Evolutionary conservation across 2,329 filamentous ascomycete species (phyloP).

Genomic region (Dothideomycetes sp.): DNA sequence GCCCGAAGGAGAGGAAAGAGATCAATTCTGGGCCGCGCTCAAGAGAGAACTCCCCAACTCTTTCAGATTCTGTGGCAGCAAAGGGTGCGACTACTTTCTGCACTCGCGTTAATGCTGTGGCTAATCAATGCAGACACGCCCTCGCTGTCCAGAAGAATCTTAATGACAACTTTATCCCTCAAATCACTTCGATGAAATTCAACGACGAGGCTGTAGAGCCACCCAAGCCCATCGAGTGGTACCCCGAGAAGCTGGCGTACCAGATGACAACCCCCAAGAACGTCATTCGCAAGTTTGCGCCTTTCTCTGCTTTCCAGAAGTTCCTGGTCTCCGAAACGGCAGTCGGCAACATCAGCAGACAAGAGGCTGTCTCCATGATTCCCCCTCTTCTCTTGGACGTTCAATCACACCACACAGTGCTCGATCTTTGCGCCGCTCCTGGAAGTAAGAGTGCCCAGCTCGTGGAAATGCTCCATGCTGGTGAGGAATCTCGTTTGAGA

Average conservation of each 20-base stretch:
- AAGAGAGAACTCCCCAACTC: conserved; percentile 86
- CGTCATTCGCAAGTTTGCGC: conserved; percentile 82
- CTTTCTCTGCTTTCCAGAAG: conserved; percentile 92
- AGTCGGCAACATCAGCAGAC: conserved; percentile 92
- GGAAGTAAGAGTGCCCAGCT: conserved; percentile 95
- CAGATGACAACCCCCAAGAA: conserved; percentile 98
- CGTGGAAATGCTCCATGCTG: conserved; percentile 84
- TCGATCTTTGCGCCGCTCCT: conserved; percentile 93
- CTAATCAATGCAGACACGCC: conserved; percentile 55
- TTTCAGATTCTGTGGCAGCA: conserved; percentile 93
- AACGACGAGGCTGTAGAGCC: conserved; percentile 76
- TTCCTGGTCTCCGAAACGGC: conserved; percentile 96
- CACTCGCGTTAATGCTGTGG: neutral
- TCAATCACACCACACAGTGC: conserved; percentile 77
- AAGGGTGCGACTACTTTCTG: conserved; percentile 49
- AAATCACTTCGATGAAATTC: conserved; percentile 73
- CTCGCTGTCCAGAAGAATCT: conserved; percentile 81
- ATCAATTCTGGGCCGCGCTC: conserved; percentile 74
- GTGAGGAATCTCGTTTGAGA: conserved; percentile 77
- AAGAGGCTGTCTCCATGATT: conserved; percentile 99
- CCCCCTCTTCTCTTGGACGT: conserved; percentile 89
- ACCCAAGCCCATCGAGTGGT: conserved; percentile 77
- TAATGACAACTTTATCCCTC: conserved; percentile 77
- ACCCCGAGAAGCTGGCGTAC: conserved; percentile 90
- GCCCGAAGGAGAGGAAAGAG: conserved; percentile 59